phyloP scores from a whole-genome alignment of 1,139 yeast species.

The Yamadazyma buinensis region DNA sequence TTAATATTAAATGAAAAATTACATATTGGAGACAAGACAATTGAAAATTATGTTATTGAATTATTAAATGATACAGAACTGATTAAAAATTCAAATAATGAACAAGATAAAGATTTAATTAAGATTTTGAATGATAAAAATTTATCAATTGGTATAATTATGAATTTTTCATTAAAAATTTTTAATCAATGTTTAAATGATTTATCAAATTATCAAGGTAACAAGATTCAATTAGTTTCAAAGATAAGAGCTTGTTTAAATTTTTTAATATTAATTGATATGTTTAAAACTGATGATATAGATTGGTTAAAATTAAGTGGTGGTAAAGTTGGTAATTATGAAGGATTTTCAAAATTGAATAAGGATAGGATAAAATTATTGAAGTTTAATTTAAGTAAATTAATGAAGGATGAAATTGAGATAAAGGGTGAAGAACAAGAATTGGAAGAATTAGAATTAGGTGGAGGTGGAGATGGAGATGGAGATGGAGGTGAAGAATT shows the following conservation, averaged over 20 bases:
- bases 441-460: conserved; percentile 15
- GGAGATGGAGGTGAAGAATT: conserved; percentile 2
- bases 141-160: conserved; percentile 54
- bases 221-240: conserved; percentile 24
- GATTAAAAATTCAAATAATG: conserved; percentile 32
- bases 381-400: conserved; percentile 37
- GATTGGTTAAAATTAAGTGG: conserved; percentile 31
- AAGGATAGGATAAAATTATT: conserved; percentile 35
- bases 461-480: neutral
- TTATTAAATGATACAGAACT: conserved; percentile 65
- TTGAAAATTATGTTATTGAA: conserved; percentile 53
- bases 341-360: conserved; percentile 25
- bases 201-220: conserved; percentile 23
- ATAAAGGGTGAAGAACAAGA: conserved; percentile 27
- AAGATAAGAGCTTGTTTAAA: conserved; percentile 37
- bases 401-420: conserved; percentile 37
- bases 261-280: conserved; percentile 28
- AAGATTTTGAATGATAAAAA: conserved; percentile 54
- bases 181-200: conserved; percentile 46
- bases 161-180: conserved; percentile 58
- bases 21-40: conserved; percentile 50
- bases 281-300: conserved; percentile 23
- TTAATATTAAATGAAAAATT: conserved; percentile 55
- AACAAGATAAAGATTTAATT: conserved; percentile 38
- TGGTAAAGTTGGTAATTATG: conserved; percentile 24